Evolutionary conservation across 768 basidiomycete species (phyloP).

Genomic region (Galerina sulciceps): DNA sequence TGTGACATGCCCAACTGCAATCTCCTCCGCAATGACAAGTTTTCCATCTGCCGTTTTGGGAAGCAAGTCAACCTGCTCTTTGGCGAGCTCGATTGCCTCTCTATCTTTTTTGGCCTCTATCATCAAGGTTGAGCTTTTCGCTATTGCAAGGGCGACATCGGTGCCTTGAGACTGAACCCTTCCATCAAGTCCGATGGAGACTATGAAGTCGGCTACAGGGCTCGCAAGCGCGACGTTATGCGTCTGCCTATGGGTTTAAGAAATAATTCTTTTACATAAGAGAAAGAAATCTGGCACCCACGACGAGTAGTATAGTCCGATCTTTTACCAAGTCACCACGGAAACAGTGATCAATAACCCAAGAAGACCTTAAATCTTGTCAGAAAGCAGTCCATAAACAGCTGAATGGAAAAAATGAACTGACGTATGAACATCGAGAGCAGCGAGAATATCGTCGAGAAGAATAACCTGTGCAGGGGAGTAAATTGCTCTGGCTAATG

Average conservation of each 20-base stretch:
- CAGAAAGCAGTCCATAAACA: neutral
- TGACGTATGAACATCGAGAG: slow-evolving; percentile 49
- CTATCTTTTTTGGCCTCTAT: neutral
- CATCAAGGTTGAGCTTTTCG: slow-evolving; percentile 31
- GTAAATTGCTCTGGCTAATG: slow-evolving; percentile 48
- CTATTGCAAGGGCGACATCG: slow-evolving; percentile 31
- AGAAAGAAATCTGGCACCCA: slow-evolving; percentile 25
- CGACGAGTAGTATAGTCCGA: slow-evolving; percentile 82
- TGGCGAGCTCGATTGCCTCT: slow-evolving; percentile 23
- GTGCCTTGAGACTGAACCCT: slow-evolving; percentile 50
- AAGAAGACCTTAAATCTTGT: slow-evolving; percentile 63
- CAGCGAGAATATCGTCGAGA: slow-evolving; percentile 73
- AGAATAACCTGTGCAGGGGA: slow-evolving; percentile 61
- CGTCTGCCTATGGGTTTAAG: slow-evolving; percentile 28
- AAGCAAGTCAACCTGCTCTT: slow-evolving; percentile 29
- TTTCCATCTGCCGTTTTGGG: slow-evolving; percentile 46
- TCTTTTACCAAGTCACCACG: slow-evolving; percentile 71
- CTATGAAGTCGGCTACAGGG: slow-evolving; percentile 56
- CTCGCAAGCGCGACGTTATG: slow-evolving; percentile 52
- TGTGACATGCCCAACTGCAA: slow-evolving; percentile 38
- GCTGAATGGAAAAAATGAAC: neutral
- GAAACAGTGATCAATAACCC: slow-evolving; percentile 79
- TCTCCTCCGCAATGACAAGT: slow-evolving; percentile 63
- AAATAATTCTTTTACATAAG: too few relatives aligned
- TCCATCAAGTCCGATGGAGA: slow-evolving; percentile 57